Conservation (phyloP, 2,329 filamentous ascomycete genomes). For the Colletotrichum abscissum region DNA sequence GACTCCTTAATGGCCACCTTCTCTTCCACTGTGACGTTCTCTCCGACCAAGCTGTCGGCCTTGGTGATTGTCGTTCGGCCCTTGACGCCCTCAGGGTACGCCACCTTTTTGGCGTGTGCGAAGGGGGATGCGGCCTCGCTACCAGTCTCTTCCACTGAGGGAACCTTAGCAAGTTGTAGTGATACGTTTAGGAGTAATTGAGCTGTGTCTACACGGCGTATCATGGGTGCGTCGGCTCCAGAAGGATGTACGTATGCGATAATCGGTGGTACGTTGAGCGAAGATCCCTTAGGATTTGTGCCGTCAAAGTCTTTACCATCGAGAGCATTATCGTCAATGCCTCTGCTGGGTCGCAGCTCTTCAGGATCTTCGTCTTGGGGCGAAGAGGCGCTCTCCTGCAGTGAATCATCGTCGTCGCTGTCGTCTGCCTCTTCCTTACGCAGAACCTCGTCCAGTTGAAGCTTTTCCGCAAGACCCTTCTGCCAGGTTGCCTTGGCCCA, state of each 20-base stretch:
- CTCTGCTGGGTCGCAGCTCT: slow-evolving; percentile 32
- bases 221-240: slow-evolving; percentile 66
- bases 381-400: slow-evolving; percentile 43
- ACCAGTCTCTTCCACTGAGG: slow-evolving; percentile 73
- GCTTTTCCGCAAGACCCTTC: slow-evolving; percentile 79
- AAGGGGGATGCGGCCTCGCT: slow-evolving; percentile 73
- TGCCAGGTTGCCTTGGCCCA: slow-evolving; percentile 98
- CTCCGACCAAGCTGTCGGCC: slow-evolving; percentile 83
- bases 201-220: slow-evolving; percentile 89
- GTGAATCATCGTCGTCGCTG: slow-evolving; percentile 50
- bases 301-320: slow-evolving; percentile 33
- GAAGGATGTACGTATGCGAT: slow-evolving; percentile 84
- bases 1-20: slow-evolving; percentile 93
- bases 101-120: slow-evolving; percentile 82
- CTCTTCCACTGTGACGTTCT: slow-evolving; percentile 90
- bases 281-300: slow-evolving; percentile 39
- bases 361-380: slow-evolving; percentile 39
- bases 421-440: slow-evolving; percentile 53
- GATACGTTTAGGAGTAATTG: slow-evolving; percentile 85
- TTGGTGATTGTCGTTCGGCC: slow-evolving; percentile 84
- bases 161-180: slow-evolving; percentile 86
- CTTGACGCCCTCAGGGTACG: slow-evolving; percentile 85
- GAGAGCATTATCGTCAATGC: slow-evolving; percentile 5
- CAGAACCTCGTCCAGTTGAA: slow-evolving; percentile 77
- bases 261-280: slow-evolving; percentile 71